Evolutionary conservation across 768 basidiomycete species (phyloP).

Genomic region (Cyclocybe cylindracea): DNA sequence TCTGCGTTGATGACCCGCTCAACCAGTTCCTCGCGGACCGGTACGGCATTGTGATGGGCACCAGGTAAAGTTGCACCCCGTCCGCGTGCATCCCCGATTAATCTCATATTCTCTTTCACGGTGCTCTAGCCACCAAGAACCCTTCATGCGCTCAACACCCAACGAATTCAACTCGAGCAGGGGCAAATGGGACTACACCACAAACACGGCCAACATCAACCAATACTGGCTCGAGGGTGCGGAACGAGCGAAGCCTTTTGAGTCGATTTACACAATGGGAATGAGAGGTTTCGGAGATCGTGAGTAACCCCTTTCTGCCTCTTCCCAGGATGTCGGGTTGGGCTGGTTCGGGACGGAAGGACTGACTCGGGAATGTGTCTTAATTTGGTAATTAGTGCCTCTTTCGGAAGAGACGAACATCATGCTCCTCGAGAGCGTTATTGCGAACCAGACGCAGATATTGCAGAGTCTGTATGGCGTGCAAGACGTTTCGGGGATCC

Average conservation of each 20-base stretch:
- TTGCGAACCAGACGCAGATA: constrained; percentile 63
- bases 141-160: constrained; percentile 73
- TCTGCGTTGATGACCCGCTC: constrained; percentile 56
- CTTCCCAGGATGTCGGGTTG: not conserved
- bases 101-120: not conserved
- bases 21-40: constrained; percentile 65
- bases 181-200: constrained; percentile 65
- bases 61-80: constrained; percentile 39
- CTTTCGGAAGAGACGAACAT: constrained; percentile 53
- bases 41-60: constrained; percentile 74
- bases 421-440: constrained; percentile 52
- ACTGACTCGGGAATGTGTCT: too few species aligned
- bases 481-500: constrained; percentile 48
- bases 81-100: not conserved
- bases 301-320: constrained; percentile 22
- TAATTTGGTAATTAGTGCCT: constrained; percentile 37
- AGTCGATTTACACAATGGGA: constrained; percentile 66
- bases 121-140: constrained; percentile 60
- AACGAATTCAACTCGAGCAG: constrained; percentile 61
- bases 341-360: too few species aligned
- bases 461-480: constrained; percentile 50
- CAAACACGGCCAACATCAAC: constrained; percentile 55
- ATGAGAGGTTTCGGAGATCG: constrained; percentile 67
- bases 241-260: constrained; percentile 57
- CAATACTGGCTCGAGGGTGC: constrained; percentile 64